These are phyloP conservation scores for Apophysomyces ossiformis DNA, from an alignment of 371 early-diverging fungal genomes.

Conservation along the genomic window DNA sequence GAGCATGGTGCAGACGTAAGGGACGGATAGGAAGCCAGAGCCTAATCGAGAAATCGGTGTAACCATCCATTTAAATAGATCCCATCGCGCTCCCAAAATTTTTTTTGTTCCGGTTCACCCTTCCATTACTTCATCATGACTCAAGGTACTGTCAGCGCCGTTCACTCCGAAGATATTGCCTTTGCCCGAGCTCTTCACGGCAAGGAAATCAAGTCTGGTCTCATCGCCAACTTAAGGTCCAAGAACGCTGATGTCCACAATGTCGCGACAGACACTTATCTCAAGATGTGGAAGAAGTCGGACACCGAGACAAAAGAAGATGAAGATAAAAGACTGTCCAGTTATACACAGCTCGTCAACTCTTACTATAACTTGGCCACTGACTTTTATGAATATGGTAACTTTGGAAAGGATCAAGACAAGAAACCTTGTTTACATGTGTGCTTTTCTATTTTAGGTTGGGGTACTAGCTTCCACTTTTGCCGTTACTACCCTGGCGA, in stretches of 20 bases:
- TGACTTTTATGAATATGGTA: conserved; percentile 71
- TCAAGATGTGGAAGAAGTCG: conserved; percentile 67
- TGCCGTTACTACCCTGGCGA: conserved; percentile 79
- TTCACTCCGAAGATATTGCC: conserved; percentile 55
- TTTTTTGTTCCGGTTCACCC: conserved; percentile 12
- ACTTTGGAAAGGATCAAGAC: background rate
- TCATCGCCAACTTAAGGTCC: conserved; percentile 53
- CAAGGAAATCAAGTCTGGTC: conserved; percentile 48
- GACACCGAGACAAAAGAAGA: conserved; percentile 51
- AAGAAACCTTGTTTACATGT: background rate
- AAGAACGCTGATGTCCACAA: conserved; percentile 63
- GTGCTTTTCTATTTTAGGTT: conserved; percentile 49
- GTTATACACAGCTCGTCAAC: conserved; percentile 77
- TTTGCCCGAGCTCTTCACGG: conserved; percentile 58
- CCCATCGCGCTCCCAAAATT: background rate
- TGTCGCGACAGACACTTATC: conserved; percentile 62
- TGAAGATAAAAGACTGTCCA: conserved; percentile 55
- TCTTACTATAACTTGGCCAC: conserved; percentile 84
- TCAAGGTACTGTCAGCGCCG: conserved; percentile 38
- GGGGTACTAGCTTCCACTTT: conserved; percentile 94
- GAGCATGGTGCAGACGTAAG: background rate
- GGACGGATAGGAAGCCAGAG: conserved; percentile 1
- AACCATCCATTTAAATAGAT: background rate
- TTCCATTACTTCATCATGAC: conserved; percentile 22
- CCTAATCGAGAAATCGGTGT: conserved; percentile 2